A percentile compares a stretch with the other conserved stretches of the same genome.
Evolutionary conservation across 2,329 filamentous ascomycete genomes (phyloP).

Genomic region (Keithomyces neogunnii): DNA sequence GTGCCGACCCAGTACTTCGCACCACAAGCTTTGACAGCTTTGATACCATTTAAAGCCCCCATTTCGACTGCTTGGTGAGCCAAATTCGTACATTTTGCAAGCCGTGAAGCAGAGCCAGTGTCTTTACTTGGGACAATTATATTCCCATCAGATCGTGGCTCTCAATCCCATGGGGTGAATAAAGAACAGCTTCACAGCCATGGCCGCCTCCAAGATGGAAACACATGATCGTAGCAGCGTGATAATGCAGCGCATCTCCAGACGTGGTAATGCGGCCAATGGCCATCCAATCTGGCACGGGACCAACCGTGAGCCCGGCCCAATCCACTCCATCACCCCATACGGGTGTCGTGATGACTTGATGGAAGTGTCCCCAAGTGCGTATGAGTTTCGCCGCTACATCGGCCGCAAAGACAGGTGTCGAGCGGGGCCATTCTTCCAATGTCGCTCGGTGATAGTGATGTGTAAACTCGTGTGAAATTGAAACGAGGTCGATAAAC

Average conservation of each 20-base stretch:
- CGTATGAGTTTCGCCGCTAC: conserved; percentile 48
- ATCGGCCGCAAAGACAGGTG: conserved; percentile 52
- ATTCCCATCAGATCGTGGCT: conserved; percentile 36
- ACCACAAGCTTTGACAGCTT: conserved; percentile 41
- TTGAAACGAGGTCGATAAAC: conserved; percentile 48
- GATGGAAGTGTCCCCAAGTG: conserved; percentile 51
- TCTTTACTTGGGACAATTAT: conserved; percentile 31
- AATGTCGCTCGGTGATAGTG: conserved; percentile 58
- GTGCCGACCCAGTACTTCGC: conserved; percentile 58
- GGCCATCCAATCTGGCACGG: conserved; percentile 51
- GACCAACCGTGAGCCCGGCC: conserved; percentile 13
- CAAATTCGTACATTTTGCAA: conserved; percentile 50
- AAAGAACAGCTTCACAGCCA: conserved; percentile 47
- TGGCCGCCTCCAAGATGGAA: conserved; percentile 27
- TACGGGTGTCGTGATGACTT: conserved; percentile 39
- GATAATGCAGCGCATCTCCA: conserved; percentile 50
- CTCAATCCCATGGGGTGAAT: conserved; percentile 55
- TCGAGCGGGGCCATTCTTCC: conserved; percentile 39
- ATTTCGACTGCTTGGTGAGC: conserved; percentile 50
- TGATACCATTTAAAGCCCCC: conserved; percentile 52
- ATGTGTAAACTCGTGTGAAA: conserved; percentile 58
- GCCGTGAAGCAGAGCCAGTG: conserved; percentile 54
- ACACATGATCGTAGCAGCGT: conserved; percentile 51
- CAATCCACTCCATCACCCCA: conserved; percentile 25
- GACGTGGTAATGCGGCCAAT: conserved; percentile 47